Evolutionary conservation across 1,139 yeast genomes (phyloP), one percentile per base, ranked within the genome.

Genomic region (Zygosaccharomyces pseudobailii): DNA sequence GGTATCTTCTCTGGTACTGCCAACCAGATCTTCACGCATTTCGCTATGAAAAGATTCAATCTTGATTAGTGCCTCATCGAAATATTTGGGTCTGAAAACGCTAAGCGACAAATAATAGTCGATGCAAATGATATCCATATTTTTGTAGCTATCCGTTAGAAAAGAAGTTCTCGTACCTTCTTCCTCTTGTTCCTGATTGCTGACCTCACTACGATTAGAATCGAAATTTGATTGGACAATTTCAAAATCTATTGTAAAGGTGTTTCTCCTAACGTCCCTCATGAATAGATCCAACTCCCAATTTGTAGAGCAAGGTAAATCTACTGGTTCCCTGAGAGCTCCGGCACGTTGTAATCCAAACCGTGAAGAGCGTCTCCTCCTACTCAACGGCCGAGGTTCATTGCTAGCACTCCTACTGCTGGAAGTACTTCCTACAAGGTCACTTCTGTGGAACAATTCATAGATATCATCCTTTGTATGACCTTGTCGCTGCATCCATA

Each of bases 401-500:
- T 21, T 32, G 21, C 44, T 42, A 10, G 40, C n/a, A 24, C 39
- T 43, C 7, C 46, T 36, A 21, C 40, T 37, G 33, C 33, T 33
- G 21, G 36, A 35, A 28, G 35, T 33, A 17, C 51, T 38, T 20
- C 34, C 46, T 21, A 36, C 32, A 4, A 38, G 32, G 21, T 48
- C 53, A 20, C 46, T 45, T 20, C 49, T 45, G 43, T 49, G 51
- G 39, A 56, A 56, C 21, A 56, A 40, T 13, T 48, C 45, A 39
- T 48, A 48, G 8, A 56, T 43, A 22, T 53, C 55, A 38, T 57
- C 59, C 30, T 51, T 50, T 17, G 45, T 45, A 17, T 52, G 49
- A 6, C 53, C 56, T 21, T 49, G 56, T 28, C 48, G 48, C 48
- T 59, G 61, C 37, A 54, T 56, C 63, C 63, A 59, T n/a, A 56